A percentile compares a stretch with the other conserved stretches of the same genome.
Evolutionary conservation across 1,139 yeast genomes (phyloP).

Genomic region (Yamadazyma diospyri): DNA sequence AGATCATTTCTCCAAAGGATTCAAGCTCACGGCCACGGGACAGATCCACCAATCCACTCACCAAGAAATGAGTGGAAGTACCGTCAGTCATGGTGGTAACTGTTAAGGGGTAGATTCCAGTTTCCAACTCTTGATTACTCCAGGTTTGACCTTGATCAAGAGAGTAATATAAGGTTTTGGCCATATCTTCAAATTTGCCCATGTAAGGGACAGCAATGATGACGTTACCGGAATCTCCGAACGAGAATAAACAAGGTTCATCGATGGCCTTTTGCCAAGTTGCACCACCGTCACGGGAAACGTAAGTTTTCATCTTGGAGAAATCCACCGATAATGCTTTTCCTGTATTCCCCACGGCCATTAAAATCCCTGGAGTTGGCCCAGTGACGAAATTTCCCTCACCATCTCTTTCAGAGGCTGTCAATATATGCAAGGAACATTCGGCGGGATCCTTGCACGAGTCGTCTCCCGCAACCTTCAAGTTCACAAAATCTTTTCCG

Average conservation of each 20-base stretch:
- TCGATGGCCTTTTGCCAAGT: slow-evolving; percentile 62
- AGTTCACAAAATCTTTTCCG: slow-evolving; percentile 59
- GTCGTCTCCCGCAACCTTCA: slow-evolving; percentile 45
- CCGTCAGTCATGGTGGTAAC: slow-evolving; percentile 72
- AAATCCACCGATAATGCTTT: slow-evolving; percentile 21
- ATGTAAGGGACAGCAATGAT: slow-evolving; percentile 57
- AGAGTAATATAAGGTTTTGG: slow-evolving; percentile 50
- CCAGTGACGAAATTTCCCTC: slow-evolving; percentile 56
- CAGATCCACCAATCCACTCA: slow-evolving; percentile 47
- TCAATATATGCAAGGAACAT: slow-evolving; percentile 57
- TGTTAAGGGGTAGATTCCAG: slow-evolving; percentile 39
- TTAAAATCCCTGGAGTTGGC: slow-evolving; percentile 69
- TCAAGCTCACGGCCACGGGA: too few relatives aligned
- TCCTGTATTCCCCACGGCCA: slow-evolving; percentile 59
- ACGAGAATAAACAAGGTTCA: slow-evolving; percentile 54
- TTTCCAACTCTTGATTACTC: slow-evolving; percentile 50
- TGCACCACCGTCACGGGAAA: slow-evolving; percentile 77
- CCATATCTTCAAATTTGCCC: slow-evolving; percentile 17
- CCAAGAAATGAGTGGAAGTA: slow-evolving; percentile 56
- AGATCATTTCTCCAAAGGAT: slow-evolving; percentile 22
- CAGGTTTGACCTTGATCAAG: slow-evolving; percentile 74
- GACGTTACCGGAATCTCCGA: slow-evolving; percentile 81
- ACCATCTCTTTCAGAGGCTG: slow-evolving; percentile 50
- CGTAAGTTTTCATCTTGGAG: slow-evolving; percentile 43
- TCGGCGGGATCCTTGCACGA: slow-evolving; percentile 42